A percentile compares a stretch with the other conserved stretches of the same genome.
Conservation (phyloP, 2,329 filamentous ascomycete genomes). For the Pestalotiopsis sp. region DNA sequence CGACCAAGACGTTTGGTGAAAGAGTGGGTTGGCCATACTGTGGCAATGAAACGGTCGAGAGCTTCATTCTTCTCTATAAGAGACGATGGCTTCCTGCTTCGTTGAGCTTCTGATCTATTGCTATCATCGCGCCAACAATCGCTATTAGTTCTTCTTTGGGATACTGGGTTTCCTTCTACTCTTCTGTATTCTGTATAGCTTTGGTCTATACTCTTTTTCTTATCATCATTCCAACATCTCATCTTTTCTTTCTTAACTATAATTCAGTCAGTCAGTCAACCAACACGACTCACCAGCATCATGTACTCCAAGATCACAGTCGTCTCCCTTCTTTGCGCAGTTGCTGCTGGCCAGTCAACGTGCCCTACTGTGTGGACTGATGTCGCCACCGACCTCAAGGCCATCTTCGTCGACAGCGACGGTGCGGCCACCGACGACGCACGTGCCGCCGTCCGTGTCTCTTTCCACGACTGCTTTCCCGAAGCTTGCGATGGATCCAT, state of each 20-base stretch:
- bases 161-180: neutral
- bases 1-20: neutral
- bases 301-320: neutral
- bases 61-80: neutral
- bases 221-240: neutral
- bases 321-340: neutral
- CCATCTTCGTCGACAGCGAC: constrained; percentile 20
- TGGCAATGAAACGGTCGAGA: neutral
- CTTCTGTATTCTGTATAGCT: neutral
- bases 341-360: constrained; percentile 9
- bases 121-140: neutral
- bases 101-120: neutral
- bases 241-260: neutral
- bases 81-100: neutral
- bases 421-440: constrained; percentile 28
- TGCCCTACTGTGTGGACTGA: constrained; percentile 28
- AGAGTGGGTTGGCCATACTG: neutral
- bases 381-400: constrained; percentile 25
- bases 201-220: neutral
- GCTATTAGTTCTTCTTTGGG: neutral
- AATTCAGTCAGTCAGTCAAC: neutral
- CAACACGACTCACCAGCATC: neutral
- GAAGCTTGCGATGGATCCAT: constrained; percentile 30
- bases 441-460: constrained; percentile 27
- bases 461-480: constrained; percentile 34